Evolutionary conservation across 2,329 filamentous ascomycete species (phyloP), one percentile per base, ranked within the genome.

Genomic region (Albophoma yamanashiensis): DNA sequence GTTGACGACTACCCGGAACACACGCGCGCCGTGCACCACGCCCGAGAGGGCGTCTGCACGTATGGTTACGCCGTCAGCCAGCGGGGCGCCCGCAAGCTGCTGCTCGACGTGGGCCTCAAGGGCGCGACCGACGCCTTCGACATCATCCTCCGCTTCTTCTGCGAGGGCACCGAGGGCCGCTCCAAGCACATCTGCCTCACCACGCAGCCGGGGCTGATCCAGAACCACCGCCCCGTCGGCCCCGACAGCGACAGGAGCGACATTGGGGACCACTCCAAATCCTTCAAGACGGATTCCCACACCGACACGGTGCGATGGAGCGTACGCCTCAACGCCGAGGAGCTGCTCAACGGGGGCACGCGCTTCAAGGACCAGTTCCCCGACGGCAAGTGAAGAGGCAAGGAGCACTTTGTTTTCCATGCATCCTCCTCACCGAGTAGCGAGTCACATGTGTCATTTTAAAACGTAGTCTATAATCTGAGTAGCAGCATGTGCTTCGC

Each of bases 31-130:
- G 72, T 78, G 1, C 77, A 79, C 62, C 71, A 77, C 56, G 71
- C 68, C 1, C 71, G 74, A 53, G 72, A 73, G 2, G 71, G 74
- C 11, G 67, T 73, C 20, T 79, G 75, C 62, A 75, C 74, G 0
- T 67, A 75, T 0, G 79, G 73, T 34, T 81, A 81, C 59, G 78
- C 74, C 0, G 70, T 81, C 43, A 76, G 72, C 38, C 78, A 75
- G 62, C 62, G 64, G n/a, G 77, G 76, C 0, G 79, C 79, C 2
- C 70, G 74, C 4, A 72, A 69, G 60, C 61, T 80, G 12, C 68
- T 81, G 4, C 74, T 72, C 62, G 72, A 76, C 64, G 69, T 80
- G 31, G 77, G 74, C 0, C 61, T 81, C 22, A 73, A 75, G 64
- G 70, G 71, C 15, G 64, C 78, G 43, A 74, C 69, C 17, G 67